Evolutionary conservation across 352 stramenopile genomes (phyloP).

Genomic region (Pythium graminicola): DNA sequence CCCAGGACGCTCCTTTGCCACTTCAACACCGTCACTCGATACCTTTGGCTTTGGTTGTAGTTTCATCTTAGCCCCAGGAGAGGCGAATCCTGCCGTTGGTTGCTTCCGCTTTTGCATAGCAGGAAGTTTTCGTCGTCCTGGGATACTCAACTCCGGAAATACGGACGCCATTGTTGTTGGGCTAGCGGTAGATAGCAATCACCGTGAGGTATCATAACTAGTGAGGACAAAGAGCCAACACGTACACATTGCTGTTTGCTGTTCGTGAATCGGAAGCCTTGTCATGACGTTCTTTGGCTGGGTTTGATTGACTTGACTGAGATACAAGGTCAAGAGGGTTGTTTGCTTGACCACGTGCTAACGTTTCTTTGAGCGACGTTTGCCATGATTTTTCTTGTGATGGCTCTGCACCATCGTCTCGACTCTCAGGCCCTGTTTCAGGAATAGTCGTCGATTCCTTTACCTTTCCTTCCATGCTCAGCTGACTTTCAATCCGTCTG

Average conservation of each 20-base stretch:
- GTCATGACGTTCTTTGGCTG: neutral
- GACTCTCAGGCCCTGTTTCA: too few species aligned
- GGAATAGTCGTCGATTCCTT: too few species aligned
- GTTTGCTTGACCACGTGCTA: constrained; percentile 33
- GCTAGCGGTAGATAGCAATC: too few species aligned
- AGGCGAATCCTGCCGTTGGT: constrained; percentile 19
- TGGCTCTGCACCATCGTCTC: neutral
- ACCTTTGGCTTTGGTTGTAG: constrained; percentile 7
- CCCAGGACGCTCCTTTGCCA: neutral
- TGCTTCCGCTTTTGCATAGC: constrained; percentile 30
- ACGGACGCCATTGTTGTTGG: constrained; percentile 23
- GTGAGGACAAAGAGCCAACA: neutral
- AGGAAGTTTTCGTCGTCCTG: constrained; percentile 25
- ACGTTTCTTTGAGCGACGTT: constrained; percentile 46
- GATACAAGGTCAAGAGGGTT: neutral
- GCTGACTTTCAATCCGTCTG: neutral
- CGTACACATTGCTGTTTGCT: constrained; percentile 12
- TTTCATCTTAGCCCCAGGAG: neutral
- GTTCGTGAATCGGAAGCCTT: neutral
- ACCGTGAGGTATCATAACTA: too few species aligned
- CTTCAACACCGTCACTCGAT: neutral
- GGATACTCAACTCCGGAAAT: constrained; percentile 55
- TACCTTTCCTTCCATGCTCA: too few species aligned
- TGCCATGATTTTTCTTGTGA: constrained; percentile 38
- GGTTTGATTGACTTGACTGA: too few species aligned